Base-by-base conservation (phyloP, 2,329 filamentous ascomycete genomes). In the Hymenoscyphus repandus region DNA sequence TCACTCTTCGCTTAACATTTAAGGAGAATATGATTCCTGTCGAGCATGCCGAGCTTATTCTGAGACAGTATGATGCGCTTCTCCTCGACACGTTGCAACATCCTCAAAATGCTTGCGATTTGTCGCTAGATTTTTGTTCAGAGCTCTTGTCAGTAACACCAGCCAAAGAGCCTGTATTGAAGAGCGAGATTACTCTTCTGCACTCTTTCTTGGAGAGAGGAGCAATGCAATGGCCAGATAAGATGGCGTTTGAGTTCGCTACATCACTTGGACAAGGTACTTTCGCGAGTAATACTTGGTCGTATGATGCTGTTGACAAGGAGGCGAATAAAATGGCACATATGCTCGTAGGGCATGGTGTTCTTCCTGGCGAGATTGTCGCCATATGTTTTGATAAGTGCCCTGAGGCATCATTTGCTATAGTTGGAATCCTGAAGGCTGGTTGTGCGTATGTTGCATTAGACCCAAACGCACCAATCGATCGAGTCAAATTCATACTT, bases 141-240 rank as follows among this genome's bases (percentile, higher is more conserved):
- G 70, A 74, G 9, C 56, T 88, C 0, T 78, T 88, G 47, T 88
- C 90, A 0, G 76, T 88, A 22, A 75, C 80, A 0, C 82, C 88
- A 2, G 75, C 90, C 0, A 73, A 76, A 45, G 70, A 80, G 6
- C 64, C 73, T 0, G 70, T 71, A 0, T 73, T 96, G 5, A 68
- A 75, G 6, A 53, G 52, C 0, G 79, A 83, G 0, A 76, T 83
- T 0, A 62, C 65, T 1, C 72, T 91, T 2, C 70, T 96, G 5
- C 90, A 96, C 64, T 74, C 91, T 50, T 86, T 95, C 53, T 83
- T 96, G 5, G 88, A 95, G 63, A 57, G 67, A 0, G 80, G 80
- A 31, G 83, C 85, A 0, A 33, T 56, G 0, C 60, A 69, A 0
- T 68, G 74, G 17, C 86, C 90, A 0, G 60, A 80, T 0, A 81